Evolutionary conservation across 1,284 basidiomycete species (phyloP).

Genomic region (Leccinum pachyderme): DNA sequence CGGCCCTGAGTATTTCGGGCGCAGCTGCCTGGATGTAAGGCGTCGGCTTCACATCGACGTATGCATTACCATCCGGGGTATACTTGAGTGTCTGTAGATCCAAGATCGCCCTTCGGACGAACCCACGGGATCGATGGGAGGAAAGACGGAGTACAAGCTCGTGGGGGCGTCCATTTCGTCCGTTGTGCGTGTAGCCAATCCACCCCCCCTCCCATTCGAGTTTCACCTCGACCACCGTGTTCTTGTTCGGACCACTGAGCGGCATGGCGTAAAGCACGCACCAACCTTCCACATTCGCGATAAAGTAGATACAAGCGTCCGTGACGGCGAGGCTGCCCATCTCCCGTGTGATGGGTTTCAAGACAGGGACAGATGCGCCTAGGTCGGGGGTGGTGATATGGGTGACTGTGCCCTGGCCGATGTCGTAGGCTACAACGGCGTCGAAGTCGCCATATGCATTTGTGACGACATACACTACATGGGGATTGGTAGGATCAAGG

Average conservation of each 20-base stretch:
- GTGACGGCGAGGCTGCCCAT: constrained; percentile 27
- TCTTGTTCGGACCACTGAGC: constrained; percentile 26
- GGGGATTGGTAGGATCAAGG: constrained; percentile 23
- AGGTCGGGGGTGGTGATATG: constrained; percentile 36
- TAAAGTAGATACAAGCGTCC: constrained; percentile 28
- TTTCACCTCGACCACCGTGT: constrained; percentile 32
- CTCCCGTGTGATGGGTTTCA: constrained; percentile 35
- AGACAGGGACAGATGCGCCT: constrained; percentile 23
- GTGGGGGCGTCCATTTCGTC: constrained; percentile 30
- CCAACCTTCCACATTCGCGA: constrained; percentile 40
- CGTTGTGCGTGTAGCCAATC: constrained; percentile 29
- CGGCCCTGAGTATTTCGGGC: constrained; percentile 20
- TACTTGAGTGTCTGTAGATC: constrained; percentile 17
- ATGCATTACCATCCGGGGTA: constrained; percentile 16
- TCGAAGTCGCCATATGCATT: constrained; percentile 37
- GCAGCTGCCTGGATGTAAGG: constrained; percentile 32
- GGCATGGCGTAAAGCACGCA: constrained; percentile 32
- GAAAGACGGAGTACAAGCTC: constrained; percentile 31
- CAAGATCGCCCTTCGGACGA: constrained; percentile 25
- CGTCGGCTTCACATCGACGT: constrained; percentile 23
- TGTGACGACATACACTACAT: constrained; percentile 33
- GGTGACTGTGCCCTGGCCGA: constrained; percentile 24
- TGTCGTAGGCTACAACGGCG: constrained; percentile 34
- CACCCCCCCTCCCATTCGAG: constrained; percentile 33
- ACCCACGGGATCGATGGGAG: constrained; percentile 31